Evolutionary conservation across 495 filamentous ascomycete genomes (phyloP), one percentile per base, ranked within the genome.

Genomic region (Bacidia rubella): DNA sequence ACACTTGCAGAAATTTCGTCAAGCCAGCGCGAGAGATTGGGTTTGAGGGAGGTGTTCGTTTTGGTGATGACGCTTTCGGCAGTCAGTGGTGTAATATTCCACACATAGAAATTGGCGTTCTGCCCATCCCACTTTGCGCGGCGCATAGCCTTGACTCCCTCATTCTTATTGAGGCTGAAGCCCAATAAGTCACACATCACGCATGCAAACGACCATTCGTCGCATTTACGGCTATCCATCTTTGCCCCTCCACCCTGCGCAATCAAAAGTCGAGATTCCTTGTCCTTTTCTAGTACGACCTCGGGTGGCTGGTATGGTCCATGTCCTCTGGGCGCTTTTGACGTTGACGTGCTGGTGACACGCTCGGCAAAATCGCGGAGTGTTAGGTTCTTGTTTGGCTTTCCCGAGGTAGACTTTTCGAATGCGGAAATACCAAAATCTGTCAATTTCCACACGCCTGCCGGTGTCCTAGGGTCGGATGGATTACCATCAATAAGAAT

Each of bases 351-450:
- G 2, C 41, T 47, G 17, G 52, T 54, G 10, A 54, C 12, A 11
- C 27, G 15, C 4, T 17, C 29, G 1, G 43, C 45, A 15, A 42
- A 45, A 43, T 54, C 52, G n/a, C 42, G 25, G 9, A 44, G 15
- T 9, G 41, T 22, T 44, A 22, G 9, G 12, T 17, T 22, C 12
- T 44, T 5, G 41, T 44, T 22, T 7, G 20, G 15, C 19, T 17
- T 44, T 5, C 7, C 12, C 7, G 7, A 9, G 7, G 41, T 44
- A 20, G 20, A 17, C 41, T 44, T 44, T 2, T 53, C 57, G 1
- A 63, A 55, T 17, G 49, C 49, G 0, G 65, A 65, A n/a, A 65
- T 39, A 5, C 65, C 63, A 57, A 67, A 67, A 51, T 67, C 65
- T 10, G 63, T 58, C 19, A 67, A 60, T 48, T 61, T 65, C 63